These are phyloP conservation scores for Entomortierella beljakovae DNA, from an alignment of 192 early-diverging fungal genomes.

Conservation along the genomic window DNA sequence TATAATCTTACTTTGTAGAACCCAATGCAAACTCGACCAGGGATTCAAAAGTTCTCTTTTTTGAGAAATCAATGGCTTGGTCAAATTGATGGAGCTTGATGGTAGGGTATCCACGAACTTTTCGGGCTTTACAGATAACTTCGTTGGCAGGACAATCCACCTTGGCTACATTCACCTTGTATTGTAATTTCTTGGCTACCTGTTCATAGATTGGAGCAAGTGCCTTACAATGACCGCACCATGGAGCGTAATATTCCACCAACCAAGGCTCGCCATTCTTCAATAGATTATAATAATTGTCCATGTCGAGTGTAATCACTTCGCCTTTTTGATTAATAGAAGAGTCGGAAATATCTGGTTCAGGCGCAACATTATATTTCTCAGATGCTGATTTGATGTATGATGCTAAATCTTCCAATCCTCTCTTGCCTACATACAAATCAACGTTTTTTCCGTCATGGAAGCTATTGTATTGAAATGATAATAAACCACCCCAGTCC, in stretches of 20 bases:
- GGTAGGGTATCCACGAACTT: constrained; percentile 89
- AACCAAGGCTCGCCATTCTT: constrained; percentile 79
- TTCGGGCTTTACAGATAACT: constrained; percentile 70
- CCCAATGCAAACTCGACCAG: constrained; percentile 40
- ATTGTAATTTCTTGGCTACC: constrained; percentile 70
- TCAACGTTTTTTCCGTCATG: constrained; percentile 36
- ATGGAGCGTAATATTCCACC: constrained; percentile 90
- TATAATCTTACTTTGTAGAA: constrained; percentile 24
- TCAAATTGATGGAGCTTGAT: constrained; percentile 71
- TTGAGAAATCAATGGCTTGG: constrained; percentile 8
- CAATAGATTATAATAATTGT: constrained; percentile 64
- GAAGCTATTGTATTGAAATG: constrained; percentile 22
- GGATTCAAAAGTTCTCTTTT: constrained; percentile 9
- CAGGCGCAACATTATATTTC: constrained; percentile 16
- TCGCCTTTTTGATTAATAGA: constrained; percentile 63
- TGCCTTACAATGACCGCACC: constrained; percentile 89
- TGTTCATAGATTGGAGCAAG: constrained; percentile 85
- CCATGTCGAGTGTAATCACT: constrained; percentile 64
- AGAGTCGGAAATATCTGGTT: neutral
- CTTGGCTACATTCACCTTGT: constrained; percentile 83
- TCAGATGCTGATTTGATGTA: constrained; percentile 34
- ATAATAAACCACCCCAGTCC: neutral
- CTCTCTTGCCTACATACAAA: constrained; percentile 46
- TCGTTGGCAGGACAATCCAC: constrained; percentile 84
- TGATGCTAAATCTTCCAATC: constrained; percentile 22